Base-by-base conservation (phyloP, 1,284 basidiomycete species). In the Ceratobasidium sp. region DNA sequence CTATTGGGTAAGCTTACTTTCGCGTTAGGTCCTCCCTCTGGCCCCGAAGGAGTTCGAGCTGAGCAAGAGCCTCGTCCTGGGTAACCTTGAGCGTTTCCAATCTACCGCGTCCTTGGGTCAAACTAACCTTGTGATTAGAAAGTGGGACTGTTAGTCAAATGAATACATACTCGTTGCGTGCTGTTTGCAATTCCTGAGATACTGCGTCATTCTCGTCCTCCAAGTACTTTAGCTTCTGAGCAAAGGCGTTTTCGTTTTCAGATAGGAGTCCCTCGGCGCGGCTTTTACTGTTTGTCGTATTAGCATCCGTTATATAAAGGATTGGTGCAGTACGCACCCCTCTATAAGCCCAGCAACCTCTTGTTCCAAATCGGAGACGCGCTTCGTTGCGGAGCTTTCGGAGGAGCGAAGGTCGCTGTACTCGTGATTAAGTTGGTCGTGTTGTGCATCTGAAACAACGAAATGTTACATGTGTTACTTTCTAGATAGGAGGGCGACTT, bases 161-260 rank as follows among this genome's bases (percentile, higher is more conserved):
- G 57, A 44, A 50, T 19, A 51, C 69, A 15, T 41, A 62, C 69
- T 59, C 57, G n/a, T 27, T 29, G 24, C 47, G 69, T 36, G 63
- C 63, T 19, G 22, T 33, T 29, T 65, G 29, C 63, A 65, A 47
- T 24, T 45, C 19, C 14, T 31, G 63, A 33, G 63, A 36, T 17
- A 60, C 31, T 14, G 17, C 19, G 27, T 62, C 69, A 19, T 62
- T 60, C 22, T 72, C 56, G 22, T 41, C 69, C 27, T 53, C 69
- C 27, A 72, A 27, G 6, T 11, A n/a, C 29, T 47, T 48, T 1
- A 72, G 47, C 51, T 72, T 62, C 17, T 53, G 33, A n/a, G 69
- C 29, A 19, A 72, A 72, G 19, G 57, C 59, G 15, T 41, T 1
- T 33, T 72, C 69, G 24, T 62, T 72, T n/a, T 72, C 57, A 9